Conservation (phyloP, 2,329 filamentous ascomycete genomes). For the Penicillium sp. region DNA sequence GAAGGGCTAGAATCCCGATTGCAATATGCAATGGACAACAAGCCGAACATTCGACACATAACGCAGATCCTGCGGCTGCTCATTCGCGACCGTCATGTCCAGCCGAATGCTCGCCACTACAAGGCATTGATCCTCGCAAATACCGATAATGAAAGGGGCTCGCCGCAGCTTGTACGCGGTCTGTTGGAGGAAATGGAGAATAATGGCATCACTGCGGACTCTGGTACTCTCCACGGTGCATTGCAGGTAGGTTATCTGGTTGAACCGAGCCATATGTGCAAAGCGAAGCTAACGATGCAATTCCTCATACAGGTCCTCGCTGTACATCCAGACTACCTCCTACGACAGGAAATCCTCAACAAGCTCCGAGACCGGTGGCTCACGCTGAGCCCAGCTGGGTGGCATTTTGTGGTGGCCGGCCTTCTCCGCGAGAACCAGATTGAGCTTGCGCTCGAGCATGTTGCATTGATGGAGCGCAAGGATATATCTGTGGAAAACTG, state of each 20-base stretch:
- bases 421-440: slow-evolving; percentile 77
- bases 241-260: slow-evolving; percentile 54
- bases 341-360: slow-evolving; percentile 67
- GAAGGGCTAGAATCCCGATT: slow-evolving; percentile 29
- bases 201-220: slow-evolving; percentile 61
- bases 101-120: slow-evolving; percentile 52
- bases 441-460: slow-evolving; percentile 70
- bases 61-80: slow-evolving; percentile 37
- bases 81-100: slow-evolving; percentile 35
- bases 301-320: slow-evolving; percentile 57
- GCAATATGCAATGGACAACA: slow-evolving; percentile 21
- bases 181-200: slow-evolving; percentile 72
- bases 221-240: slow-evolving; percentile 66
- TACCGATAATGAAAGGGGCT: slow-evolving; percentile 61
- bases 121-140: slow-evolving; percentile 73
- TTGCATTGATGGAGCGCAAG: slow-evolving; percentile 64
- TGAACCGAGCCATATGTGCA: neutral
- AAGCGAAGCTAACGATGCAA: neutral
- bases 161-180: slow-evolving; percentile 58
- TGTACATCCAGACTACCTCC: slow-evolving; percentile 79
- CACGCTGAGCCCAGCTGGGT: slow-evolving; percentile 57
- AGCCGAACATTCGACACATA: slow-evolving; percentile 24
- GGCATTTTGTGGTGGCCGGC: slow-evolving; percentile 67
- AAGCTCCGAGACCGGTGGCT: slow-evolving; percentile 68
- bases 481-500: slow-evolving; percentile 60